These are phyloP conservation scores for Cyberlindnera galapagoensis DNA, from an alignment of 805 yeast species.

Conservation along the genomic window DNA sequence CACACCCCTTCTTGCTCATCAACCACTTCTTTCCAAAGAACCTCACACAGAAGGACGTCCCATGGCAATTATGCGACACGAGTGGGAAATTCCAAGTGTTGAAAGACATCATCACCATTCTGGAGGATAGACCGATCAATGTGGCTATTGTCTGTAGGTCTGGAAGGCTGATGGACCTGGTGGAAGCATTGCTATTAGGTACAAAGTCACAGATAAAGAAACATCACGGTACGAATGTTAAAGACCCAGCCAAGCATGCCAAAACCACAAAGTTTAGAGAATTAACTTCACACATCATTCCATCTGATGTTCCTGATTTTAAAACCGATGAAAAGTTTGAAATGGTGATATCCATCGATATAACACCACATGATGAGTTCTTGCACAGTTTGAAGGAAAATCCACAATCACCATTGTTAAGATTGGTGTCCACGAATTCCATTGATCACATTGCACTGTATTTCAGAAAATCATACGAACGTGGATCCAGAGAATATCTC, in stretches of 20 bases:
- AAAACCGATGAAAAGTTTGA: constrained; percentile 36
- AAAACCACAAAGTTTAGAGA: constrained; percentile 16
- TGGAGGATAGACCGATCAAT: constrained; percentile 40
- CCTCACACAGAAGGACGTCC: constrained; percentile 62
- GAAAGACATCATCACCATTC: constrained; percentile 52
- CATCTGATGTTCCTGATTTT: constrained; percentile 13
- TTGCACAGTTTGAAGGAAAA: constrained; percentile 26
- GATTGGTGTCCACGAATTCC: constrained; percentile 72
- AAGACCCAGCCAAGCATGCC: constrained; percentile 35
- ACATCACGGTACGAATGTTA: constrained; percentile 57
- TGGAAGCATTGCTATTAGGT: constrained; percentile 67
- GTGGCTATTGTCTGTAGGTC: constrained; percentile 68
- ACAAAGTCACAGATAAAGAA: constrained; percentile 49
- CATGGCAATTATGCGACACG: constrained; percentile 63
- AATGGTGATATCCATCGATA: constrained; percentile 57
- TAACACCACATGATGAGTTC: constrained; percentile 40
- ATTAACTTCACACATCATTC: constrained; percentile 17
- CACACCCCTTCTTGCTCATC: constrained; percentile 84
- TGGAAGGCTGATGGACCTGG: constrained; percentile 61
- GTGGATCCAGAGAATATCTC: constrained; percentile 37
- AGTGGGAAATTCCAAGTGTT: constrained; percentile 80
- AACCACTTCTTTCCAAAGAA: constrained; percentile 83
- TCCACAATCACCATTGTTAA: constrained; percentile 46
- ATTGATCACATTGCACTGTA: constrained; percentile 72
- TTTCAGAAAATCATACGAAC: constrained; percentile 31